Evolutionary conservation across 2,329 filamentous ascomycete genomes (phyloP), one percentile per base, ranked within the genome.

Genomic region (Cladophialophora exuberans): DNA sequence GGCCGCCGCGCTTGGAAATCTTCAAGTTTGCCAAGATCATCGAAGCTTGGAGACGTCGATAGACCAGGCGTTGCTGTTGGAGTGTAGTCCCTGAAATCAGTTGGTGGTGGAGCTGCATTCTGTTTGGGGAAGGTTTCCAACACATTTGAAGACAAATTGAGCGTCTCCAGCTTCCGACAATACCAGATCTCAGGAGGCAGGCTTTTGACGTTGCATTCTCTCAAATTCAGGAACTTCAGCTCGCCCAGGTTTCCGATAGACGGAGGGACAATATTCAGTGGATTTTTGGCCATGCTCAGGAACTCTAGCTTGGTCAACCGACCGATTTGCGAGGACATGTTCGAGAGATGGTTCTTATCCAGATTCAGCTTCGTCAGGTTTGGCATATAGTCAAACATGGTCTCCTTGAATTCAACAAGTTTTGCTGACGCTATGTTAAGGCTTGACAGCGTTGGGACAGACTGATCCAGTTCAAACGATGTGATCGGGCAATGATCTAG

Each of bases 151-250:
- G 93, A 97, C 10, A 96, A 86, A 65, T 99, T 99, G 56, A 99
- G 81, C 0, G 88, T 93, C 71, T 97, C 92, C 51, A 99, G 74
- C 68, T 88, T 91, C 64, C 87, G 87, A 47, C 93, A 93, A 79
- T 90, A 93, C 94, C 94, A 99, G n/a, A 99, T 81, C 68, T 99
- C 94, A 67, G 89, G 84, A 1, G 94, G 94, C 26, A 99, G 78
- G 66, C 87, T 88, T 62, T 87, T 88, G 54, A 99, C 82, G 67
- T 97, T 99, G 76, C 97, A 99, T 67, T 94, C 90, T 60, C 93
- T 84, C 15, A 97, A 82, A 68, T 99, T 93, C 35, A 99, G 79
- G 59, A 91, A 87, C 49, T 85, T 87, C 59, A 99, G 79, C 70
- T 97, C 93, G 0, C 81, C 83, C 20, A 99, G 79, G 61, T 89